A percentile compares a stretch with the other conserved stretches of the same genome.
phyloP scores from a whole-genome alignment of 768 basidiomycete genomes.

The Podaxis sp. region DNA sequence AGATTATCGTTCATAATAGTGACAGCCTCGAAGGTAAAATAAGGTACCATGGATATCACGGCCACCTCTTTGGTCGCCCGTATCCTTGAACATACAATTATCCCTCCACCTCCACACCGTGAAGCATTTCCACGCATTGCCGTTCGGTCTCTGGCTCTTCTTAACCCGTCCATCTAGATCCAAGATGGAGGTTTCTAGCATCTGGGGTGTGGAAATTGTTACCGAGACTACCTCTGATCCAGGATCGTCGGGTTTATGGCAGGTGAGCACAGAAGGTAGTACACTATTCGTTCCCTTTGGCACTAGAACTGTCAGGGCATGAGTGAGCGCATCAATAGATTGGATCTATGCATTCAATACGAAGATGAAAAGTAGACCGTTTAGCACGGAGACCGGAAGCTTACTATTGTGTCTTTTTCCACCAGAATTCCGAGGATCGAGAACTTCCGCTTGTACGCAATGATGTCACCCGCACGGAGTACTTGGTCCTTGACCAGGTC shows the following conservation, averaged over 20 bases:
- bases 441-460: conserved; percentile 55
- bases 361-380: not conserved
- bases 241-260: not conserved
- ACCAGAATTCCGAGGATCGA: conserved; percentile 33
- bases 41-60: conserved; percentile 48
- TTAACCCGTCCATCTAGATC: conserved; percentile 52
- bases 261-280: conserved; percentile 31
- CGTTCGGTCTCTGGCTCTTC: conserved; percentile 40
- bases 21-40: conserved; percentile 29
- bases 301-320: conserved; percentile 43
- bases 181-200: conserved; percentile 52
- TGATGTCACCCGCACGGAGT: conserved; percentile 51
- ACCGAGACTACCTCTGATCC: conserved; percentile 27
- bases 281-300: conserved; percentile 34
- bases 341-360: conserved; percentile 37
- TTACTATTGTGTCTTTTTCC: conserved; percentile 58
- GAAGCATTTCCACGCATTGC: conserved; percentile 58
- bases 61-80: conserved; percentile 35
- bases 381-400: conserved; percentile 16
- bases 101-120: conserved; percentile 54
- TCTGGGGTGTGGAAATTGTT: conserved; percentile 42
- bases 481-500: conserved; percentile 45
- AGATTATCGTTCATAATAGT: conserved; percentile 25
- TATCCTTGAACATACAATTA: conserved; percentile 21
- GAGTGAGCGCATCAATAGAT: conserved; percentile 40